Base-by-base conservation (phyloP, 768 basidiomycete species). In the Pleurotus salmoneostramineus region DNA sequence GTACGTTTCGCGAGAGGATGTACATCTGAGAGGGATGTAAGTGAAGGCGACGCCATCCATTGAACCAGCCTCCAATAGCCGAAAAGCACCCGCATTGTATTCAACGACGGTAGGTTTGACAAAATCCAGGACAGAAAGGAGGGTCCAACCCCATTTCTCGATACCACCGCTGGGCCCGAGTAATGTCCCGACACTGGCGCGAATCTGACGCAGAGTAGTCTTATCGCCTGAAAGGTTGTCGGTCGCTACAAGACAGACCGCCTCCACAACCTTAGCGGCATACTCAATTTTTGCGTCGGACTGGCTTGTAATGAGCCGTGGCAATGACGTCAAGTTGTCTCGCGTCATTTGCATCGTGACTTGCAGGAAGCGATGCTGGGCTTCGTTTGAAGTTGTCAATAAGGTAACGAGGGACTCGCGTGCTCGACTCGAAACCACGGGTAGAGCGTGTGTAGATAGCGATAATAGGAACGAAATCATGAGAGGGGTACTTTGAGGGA, bases 91-190 rank as follows among this genome's bases (percentile, higher is more conserved):
- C 3, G 77, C 71, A 56, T 75, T 72, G 11, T 81, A 76, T 8
- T 82, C 67, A 5, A 75, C 70, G 50, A 83, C 69, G 6, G 75
- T 70, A n/a, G 81, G 88, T 61, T 77, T 75, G 2, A 69, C 72
- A 57, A 98, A 84, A 62, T 93, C 87, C 40, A 98, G 72, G n/a
- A 89, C 91, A 0, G 83, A 82, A 32, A 98, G 77, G 3, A 99
- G 66, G 49, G 83, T 82, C 88, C 90, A 94, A 3, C 93, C 91
- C 96, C 95, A 98, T 68, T 87, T 87, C 64, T 97, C 93, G 14
- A 97, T 84, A 0, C 90, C 88, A 5, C 93, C 93, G 0, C 74
- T 80, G 0, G 93, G 88, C 3, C 94, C 94, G 1, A 96, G 78
- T 4, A 94, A 76, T 56, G 80, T 81, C 6, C 79, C 82, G 2